Conservation (phyloP, 768 basidiomycete genomes). For the button mushroom (Agaricus bisporus) region DNA sequence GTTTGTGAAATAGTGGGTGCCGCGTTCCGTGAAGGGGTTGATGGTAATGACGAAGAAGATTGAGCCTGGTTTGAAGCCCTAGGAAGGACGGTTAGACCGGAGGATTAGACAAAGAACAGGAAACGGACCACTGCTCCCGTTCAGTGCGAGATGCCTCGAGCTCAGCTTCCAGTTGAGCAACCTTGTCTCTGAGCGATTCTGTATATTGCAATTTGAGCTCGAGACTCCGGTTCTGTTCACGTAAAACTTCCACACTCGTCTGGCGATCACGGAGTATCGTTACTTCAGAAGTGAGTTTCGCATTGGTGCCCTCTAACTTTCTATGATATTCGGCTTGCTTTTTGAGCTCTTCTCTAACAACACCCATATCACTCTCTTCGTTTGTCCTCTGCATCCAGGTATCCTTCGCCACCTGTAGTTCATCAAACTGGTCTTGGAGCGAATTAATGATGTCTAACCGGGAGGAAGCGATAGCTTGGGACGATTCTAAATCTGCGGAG, state of each 20-base stretch:
- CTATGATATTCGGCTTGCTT: conserved; percentile 59
- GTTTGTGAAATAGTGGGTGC: conserved; percentile 45
- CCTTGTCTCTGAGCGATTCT: conserved; percentile 51
- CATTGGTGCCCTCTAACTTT: conserved; percentile 53
- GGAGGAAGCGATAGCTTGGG: conserved; percentile 34
- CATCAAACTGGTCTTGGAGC: conserved; percentile 45
- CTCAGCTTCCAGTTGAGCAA: conserved; percentile 57
- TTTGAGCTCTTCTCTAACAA: conserved; percentile 64
- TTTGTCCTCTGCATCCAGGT: conserved; percentile 24
- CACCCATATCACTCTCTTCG: conserved; percentile 46
- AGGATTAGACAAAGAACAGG: not conserved
- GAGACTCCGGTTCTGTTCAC: conserved; percentile 67
- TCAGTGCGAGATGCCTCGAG: conserved; percentile 54
- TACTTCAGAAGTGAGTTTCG: conserved; percentile 49
- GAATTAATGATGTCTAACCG: conserved; percentile 32
- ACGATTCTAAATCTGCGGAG: conserved; percentile 34
- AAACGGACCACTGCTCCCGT: conserved; percentile 50
- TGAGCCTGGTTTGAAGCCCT: conserved; percentile 33
- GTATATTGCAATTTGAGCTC: conserved; percentile 44
- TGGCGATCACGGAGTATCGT: conserved; percentile 45
- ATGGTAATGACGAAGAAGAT: conserved; percentile 12
- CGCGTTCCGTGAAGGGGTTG: conserved; percentile 30
- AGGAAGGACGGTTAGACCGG: not conserved
- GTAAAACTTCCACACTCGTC: conserved; percentile 60
- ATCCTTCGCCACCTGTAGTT: conserved; percentile 29